These are phyloP conservation scores for Fusarium brachygibbosum DNA, from an alignment of 2,329 filamentous ascomycete species.

Conservation along the genomic window DNA sequence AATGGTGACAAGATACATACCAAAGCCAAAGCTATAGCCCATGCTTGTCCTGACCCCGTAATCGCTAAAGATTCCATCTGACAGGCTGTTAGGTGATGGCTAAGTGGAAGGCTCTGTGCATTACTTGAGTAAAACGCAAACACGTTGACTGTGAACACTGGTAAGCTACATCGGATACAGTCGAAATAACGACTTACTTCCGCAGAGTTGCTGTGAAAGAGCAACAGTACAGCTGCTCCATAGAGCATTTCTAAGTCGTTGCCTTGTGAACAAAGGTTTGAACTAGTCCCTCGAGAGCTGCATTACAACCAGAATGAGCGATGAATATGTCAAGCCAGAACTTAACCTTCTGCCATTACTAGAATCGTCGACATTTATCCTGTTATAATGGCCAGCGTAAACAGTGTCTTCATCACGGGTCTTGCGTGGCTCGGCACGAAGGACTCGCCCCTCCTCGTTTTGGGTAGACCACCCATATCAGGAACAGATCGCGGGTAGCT, in stretches of 20 bases:
- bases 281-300: slow-evolving; percentile 39
- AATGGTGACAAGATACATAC: slow-evolving; percentile 16
- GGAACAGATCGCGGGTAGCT: slow-evolving; percentile 56
- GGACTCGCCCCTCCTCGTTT: not conserved
- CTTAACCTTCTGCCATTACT: not conserved
- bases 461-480: slow-evolving; percentile 48
- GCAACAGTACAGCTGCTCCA: slow-evolving; percentile 48
- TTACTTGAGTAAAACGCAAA: slow-evolving; percentile 62
- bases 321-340: slow-evolving; percentile 34
- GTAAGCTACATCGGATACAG: not conserved
- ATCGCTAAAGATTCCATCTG: slow-evolving; percentile 36
- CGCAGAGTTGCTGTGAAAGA: slow-evolving; percentile 50
- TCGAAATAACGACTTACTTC: slow-evolving; percentile 17
- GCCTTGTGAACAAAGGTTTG: slow-evolving; percentile 25
- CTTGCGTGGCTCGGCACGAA: not conserved
- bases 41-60: slow-evolving; percentile 38
- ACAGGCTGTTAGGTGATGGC: not conserved
- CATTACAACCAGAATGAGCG: slow-evolving; percentile 17
- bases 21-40: slow-evolving; percentile 50
- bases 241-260: slow-evolving; percentile 39
- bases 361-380: not conserved
- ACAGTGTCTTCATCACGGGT: not conserved
- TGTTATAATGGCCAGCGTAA: not conserved
- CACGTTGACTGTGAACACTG: slow-evolving; percentile 41
- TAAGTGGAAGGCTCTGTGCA: fast-evolving